phyloP scores from a whole-genome alignment of 441 rosid species.

The Syzygium malaccense region DNA sequence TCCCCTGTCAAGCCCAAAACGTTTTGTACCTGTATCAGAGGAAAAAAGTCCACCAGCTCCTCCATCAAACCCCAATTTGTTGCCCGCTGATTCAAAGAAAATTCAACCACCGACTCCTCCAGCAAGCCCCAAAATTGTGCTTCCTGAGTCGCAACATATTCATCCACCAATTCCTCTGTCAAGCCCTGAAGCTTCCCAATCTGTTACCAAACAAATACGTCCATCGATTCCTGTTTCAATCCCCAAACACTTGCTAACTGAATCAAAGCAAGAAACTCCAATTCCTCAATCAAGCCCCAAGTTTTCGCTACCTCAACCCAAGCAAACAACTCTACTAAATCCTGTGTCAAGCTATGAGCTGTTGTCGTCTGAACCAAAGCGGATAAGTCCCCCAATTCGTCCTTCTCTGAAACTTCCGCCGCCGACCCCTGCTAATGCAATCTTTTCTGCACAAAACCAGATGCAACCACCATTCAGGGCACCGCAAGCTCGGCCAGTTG shows the following conservation, averaged over 20 bases:
- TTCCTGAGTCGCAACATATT: neutral
- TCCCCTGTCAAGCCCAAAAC: neutral
- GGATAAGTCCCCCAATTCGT: neutral
- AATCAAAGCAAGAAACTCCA: neutral
- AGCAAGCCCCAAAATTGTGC: neutral
- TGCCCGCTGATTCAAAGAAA: neutral
- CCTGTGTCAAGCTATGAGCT: neutral
- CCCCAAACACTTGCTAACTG: neutral
- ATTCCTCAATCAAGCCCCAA: neutral
- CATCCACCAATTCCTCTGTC: conserved; percentile 16
- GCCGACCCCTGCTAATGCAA: neutral
- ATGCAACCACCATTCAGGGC: neutral
- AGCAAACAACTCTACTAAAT: neutral
- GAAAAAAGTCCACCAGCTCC: neutral
- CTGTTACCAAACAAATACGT: neutral
- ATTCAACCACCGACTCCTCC: neutral
- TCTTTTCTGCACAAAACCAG: neutral
- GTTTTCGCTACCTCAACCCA: neutral
- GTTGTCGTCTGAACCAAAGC: neutral
- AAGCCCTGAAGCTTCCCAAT: neutral
- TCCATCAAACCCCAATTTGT: neutral
- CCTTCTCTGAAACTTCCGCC: neutral
- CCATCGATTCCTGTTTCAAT: neutral
- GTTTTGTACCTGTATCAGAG: neutral
- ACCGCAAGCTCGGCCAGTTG: neutral